phyloP scores from a whole-genome alignment of 2,329 filamentous ascomycete species.

The Ophiocordyceps camponoti-saundersi region DNA sequence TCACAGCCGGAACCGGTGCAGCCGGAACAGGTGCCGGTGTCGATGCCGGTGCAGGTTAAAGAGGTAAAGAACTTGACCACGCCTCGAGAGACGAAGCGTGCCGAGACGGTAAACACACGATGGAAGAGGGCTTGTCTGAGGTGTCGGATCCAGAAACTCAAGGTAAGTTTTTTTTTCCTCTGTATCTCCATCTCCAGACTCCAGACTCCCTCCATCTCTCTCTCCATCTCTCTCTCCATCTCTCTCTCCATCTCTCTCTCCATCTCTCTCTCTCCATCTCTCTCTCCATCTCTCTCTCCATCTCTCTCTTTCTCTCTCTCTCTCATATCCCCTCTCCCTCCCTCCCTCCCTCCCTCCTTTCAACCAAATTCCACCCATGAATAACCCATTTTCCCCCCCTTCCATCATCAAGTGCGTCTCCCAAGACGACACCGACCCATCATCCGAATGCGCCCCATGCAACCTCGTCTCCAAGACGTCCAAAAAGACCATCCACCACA shows the following conservation, averaged over 20 bases:
- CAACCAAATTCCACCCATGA: no score
- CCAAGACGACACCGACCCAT: slow-evolving; percentile 12
- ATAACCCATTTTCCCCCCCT: neutral
- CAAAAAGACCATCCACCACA: slow-evolving; percentile 27
- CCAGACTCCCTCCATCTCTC: no score
- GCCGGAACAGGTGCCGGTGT: no score
- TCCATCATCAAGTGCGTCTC: slow-evolving; percentile 12
- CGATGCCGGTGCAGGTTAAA: neutral
- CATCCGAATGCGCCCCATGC: slow-evolving; percentile 23
- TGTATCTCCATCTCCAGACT: no score
- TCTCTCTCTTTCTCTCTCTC: neutral
- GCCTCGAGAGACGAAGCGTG: neutral
- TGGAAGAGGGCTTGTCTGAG: slow-evolving; percentile 23
- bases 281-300: neutral
- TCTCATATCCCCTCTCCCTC: neutral
- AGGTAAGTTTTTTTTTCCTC: slow-evolving; percentile 14
- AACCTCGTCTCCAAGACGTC: slow-evolving; percentile 18
- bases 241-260: neutral
- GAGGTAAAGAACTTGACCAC: neutral
- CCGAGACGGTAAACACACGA: slow-evolving; percentile 6
- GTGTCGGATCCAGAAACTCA: slow-evolving; percentile 25
- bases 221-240: neutral
- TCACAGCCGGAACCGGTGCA: no score
- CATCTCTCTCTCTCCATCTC: neutral
- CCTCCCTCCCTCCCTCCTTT: no score